These are phyloP conservation scores for Actinomortierella ambigua DNA, from an alignment of 371 early-diverging fungal species.

Conservation along the genomic window DNA sequence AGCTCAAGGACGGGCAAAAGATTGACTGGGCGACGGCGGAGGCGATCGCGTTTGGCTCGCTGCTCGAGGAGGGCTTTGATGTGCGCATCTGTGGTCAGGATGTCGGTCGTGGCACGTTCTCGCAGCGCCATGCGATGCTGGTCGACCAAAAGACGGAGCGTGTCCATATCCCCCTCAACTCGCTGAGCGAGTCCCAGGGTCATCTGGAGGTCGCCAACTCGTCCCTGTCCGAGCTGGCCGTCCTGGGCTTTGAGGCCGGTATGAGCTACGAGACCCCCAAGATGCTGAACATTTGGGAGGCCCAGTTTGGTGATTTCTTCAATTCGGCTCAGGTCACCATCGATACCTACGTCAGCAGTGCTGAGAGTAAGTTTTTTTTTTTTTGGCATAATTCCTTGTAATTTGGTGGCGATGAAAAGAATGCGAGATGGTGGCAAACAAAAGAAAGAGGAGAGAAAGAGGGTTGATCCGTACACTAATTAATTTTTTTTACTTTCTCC, in stretches of 20 bases:
- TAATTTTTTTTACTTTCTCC: neutral
- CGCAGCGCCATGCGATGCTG: slow-evolving; percentile 93
- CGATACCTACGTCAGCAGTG: slow-evolving; percentile 87
- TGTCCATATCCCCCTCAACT: slow-evolving; percentile 81
- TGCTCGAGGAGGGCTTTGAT: slow-evolving; percentile 82
- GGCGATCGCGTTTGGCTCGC: slow-evolving; percentile 89
- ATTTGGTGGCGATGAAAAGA: neutral
- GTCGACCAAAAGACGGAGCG: slow-evolving; percentile 77
- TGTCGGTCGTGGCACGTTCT: slow-evolving; percentile 97
- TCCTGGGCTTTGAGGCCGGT: slow-evolving; percentile 95
- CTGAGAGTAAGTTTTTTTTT: slow-evolving; percentile 62
- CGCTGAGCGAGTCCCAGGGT: slow-evolving; percentile 51
- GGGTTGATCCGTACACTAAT: neutral
- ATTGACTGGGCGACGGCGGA: slow-evolving; percentile 98
- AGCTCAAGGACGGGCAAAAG: slow-evolving; percentile 67
- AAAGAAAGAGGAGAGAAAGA: no score
- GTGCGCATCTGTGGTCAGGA: slow-evolving; percentile 97
- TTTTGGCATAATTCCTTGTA: neutral
- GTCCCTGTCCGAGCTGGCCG: slow-evolving; percentile 90
- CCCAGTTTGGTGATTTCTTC: slow-evolving; percentile 98
- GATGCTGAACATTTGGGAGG: slow-evolving; percentile 93
- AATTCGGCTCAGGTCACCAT: slow-evolving; percentile 96
- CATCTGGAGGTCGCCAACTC: slow-evolving; percentile 91
- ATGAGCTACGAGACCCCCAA: slow-evolving; percentile 88
- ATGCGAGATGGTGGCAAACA: neutral